Base-by-base conservation (phyloP, 495 filamentous ascomycete genomes). In the Hyphodiscus hymeniophilus region DNA sequence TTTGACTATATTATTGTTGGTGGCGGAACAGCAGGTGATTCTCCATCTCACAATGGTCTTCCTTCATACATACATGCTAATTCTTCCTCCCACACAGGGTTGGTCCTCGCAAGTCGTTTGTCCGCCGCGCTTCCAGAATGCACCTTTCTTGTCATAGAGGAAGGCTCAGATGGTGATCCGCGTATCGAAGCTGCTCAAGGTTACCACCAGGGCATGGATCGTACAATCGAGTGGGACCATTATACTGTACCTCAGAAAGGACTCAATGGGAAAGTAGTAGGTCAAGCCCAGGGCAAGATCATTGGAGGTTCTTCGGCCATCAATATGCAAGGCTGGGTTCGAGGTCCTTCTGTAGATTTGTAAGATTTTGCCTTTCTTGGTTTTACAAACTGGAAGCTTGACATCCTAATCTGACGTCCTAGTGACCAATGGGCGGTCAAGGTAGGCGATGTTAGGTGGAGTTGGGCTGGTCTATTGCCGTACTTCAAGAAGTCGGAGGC, bases 1-100 rank as follows among this genome's bases (percentile, higher is more conserved):
- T 92, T 79, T 63, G 87, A 91, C 67, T 91, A 87, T 59, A 70
- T 94, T 41, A 81, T 94, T 54, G 77, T 91, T 8, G 87, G 85
- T 48, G 88, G 86, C 42, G 88, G 88, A 57, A 91, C 88, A 18
- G 87, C 88, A 10, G 38, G 26, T 10, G 10, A 28, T 4, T 28
- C 26, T 28, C 10, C 26, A 28, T 28, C 26, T 10, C 4, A n/a
- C n/a, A n/a, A n/a, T 5, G 10, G 5, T 28, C 26, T 28, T 10
- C 26, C 5, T 10, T 28, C 4, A 4, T 28, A 4, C 26, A 28
- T 28, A 28, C 10, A 23, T 41, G 20, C 6, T 41, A 41, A 41
- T 20, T 12, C n/a, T 18, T 20, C 3, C 7, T 18, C 5, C n/a
- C n/a, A 12, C 18, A 41, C 38, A 41, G 88, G 88, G 40, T 85